Conservation (phyloP, 345 rosid genomes). For the Dipteronia dyeriana region DNA sequence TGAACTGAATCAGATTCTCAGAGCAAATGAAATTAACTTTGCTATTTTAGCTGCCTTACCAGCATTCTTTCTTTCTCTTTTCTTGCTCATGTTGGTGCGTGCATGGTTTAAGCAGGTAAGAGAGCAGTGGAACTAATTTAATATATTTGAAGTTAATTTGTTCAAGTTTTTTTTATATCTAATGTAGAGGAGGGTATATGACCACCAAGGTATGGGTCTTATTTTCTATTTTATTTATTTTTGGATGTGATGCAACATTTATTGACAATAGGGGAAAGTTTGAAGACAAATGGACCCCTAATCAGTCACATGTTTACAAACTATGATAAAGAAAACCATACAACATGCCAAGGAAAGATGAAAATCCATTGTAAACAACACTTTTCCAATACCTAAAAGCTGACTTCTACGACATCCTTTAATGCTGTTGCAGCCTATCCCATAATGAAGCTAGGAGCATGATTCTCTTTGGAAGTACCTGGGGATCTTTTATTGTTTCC, state of each 20-base stretch:
- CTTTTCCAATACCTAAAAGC: too few relatives aligned
- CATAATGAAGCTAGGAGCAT: not conserved
- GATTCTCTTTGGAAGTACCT: not conserved
- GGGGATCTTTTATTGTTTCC: not conserved
- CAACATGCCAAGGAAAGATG: too few relatives aligned
- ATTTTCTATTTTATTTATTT: not conserved
- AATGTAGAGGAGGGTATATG: not conserved
- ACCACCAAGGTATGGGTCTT: not conserved
- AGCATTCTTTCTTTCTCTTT: conserved; percentile 76
- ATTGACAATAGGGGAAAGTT: not conserved
- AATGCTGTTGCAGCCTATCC: too few relatives aligned
- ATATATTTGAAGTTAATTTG: not conserved
- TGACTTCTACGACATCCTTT: too few relatives aligned
- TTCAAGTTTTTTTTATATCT: conserved; percentile 10
- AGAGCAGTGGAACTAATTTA: not conserved
- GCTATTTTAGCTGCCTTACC: conserved; percentile 96
- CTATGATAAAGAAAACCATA: too few relatives aligned
- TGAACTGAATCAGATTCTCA: conserved; percentile 90
- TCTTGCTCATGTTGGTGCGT: conserved; percentile 60
- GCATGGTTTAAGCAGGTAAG: conserved; percentile 78
- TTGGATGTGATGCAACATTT: not conserved
- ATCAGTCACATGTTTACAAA: not conserved
- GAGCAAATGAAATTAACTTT: conserved; percentile 96
- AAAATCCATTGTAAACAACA: too few relatives aligned
- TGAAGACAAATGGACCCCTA: not conserved